Percentiles rank a stretch among this genome's conserved stretches.
Conservation (phyloP, 495 filamentous ascomycete species). For the Lindgomyces ingoldianus region DNA sequence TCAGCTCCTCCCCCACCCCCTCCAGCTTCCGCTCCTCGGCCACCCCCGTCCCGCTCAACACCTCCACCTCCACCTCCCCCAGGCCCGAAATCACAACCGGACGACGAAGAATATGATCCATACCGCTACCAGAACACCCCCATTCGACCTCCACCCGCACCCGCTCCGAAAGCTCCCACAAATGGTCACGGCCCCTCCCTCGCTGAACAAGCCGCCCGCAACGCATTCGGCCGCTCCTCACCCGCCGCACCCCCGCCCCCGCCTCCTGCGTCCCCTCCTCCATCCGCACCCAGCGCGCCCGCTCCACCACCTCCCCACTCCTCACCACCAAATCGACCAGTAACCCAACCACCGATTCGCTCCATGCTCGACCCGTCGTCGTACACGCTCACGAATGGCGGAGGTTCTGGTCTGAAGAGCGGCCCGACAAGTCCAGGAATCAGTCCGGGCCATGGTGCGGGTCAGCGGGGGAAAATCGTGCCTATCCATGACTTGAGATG, state of each 20-base stretch:
- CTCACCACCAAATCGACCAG: constrained; percentile 34
- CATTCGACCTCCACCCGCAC: constrained; percentile 25
- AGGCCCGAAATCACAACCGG: constrained; percentile 25
- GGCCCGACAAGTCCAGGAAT: constrained; percentile 32
- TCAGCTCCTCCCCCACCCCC: constrained; percentile 64
- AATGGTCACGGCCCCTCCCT: constrained; percentile 38
- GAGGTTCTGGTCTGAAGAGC: constrained; percentile 20
- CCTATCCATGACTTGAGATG: constrained; percentile 79
- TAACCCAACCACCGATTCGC: constrained; percentile 49
- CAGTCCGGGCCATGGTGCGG: constrained; percentile 40
- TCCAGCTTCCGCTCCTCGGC: constrained; percentile 34
- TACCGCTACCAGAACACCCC: constrained; percentile 20
- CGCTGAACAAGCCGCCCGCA: constrained; percentile 45
- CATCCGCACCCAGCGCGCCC: constrained; percentile 29
- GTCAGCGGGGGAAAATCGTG: constrained; percentile 49
- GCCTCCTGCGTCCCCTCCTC: constrained; percentile 34
- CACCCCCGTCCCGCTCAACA: constrained; percentile 15
- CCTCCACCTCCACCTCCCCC: constrained; percentile 34
- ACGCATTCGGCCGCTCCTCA: constrained; percentile 43
- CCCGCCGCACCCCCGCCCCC: constrained; percentile 37
- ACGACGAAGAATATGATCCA: constrained; percentile 26
- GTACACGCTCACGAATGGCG: constrained; percentile 70
- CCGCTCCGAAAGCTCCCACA: constrained; percentile 34
- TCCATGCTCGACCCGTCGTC: constrained; percentile 72
- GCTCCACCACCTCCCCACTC: constrained; percentile 40